A percentile compares a stretch with the other conserved stretches of the same genome.
Evolutionary conservation across 2,329 filamentous ascomycete species (phyloP).

Genomic region (Talaromyces sp.): DNA sequence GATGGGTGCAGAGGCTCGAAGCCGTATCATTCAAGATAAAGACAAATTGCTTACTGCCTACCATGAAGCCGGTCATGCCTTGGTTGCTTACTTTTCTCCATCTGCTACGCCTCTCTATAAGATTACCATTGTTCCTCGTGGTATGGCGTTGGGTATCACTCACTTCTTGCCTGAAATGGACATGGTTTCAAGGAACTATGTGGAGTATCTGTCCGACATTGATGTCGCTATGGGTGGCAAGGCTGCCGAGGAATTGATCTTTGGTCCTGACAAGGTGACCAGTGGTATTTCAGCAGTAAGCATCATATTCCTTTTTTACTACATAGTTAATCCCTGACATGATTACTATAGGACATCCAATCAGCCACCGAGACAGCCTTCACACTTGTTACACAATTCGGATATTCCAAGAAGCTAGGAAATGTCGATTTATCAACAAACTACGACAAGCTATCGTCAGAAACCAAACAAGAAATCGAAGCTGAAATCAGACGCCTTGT

Average conservation of each 20-base stretch:
- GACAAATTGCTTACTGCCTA: constrained; percentile 96
- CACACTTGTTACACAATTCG: constrained; percentile 80
- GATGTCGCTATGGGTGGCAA: constrained; percentile 82
- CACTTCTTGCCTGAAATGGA: constrained; percentile 87
- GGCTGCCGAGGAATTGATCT: constrained; percentile 84
- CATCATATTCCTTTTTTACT: constrained; percentile 19
- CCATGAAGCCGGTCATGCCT: constrained; percentile 91
- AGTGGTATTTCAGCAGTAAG: constrained; percentile 77
- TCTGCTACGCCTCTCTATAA: constrained; percentile 82
- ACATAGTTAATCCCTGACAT: background rate
- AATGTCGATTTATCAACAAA: constrained; percentile 83
- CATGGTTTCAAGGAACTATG: constrained; percentile 82
- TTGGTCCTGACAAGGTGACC: constrained; percentile 85
- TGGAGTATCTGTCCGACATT: constrained; percentile 75
- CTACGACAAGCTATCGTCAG: constrained; percentile 76
- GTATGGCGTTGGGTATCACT: constrained; percentile 80
- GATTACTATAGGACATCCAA: constrained; percentile 66
- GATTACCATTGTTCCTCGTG: constrained; percentile 92
- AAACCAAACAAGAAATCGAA: constrained; percentile 85
- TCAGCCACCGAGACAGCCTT: constrained; percentile 78
- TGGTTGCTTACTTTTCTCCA: constrained; percentile 80
- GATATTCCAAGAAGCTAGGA: constrained; percentile 83
- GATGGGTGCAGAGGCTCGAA: constrained; percentile 91
- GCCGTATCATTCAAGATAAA: constrained; percentile 83
- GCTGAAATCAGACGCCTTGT: constrained; percentile 80